Evolutionary conservation across 2,329 filamentous ascomycete genomes (phyloP).

Genomic region (Geosmithia flava): DNA sequence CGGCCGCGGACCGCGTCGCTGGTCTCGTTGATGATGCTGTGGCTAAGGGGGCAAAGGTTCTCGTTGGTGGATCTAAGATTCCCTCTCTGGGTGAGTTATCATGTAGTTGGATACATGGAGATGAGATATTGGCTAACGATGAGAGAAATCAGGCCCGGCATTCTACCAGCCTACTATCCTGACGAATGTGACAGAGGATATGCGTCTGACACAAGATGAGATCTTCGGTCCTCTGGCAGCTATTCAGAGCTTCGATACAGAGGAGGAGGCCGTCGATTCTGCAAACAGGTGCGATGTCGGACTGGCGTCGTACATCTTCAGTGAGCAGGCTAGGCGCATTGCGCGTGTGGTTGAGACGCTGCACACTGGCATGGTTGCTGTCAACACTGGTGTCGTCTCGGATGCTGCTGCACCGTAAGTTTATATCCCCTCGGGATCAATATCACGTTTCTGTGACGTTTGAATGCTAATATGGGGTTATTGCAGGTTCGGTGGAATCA

Average conservation of each 20-base stretch:
- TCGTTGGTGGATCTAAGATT: neutral
- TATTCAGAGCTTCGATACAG: slow-evolving; percentile 57
- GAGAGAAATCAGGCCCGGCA: neutral
- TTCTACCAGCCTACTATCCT: slow-evolving; percentile 48
- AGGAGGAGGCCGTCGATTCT: slow-evolving; percentile 56
- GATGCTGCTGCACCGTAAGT: slow-evolving; percentile 14
- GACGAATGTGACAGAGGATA: slow-evolving; percentile 52
- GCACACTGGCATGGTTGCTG: slow-evolving; percentile 55
- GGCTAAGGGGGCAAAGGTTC: neutral
- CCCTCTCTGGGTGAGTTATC: neutral
- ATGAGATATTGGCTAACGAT: neutral
- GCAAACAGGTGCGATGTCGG: slow-evolving; percentile 61
- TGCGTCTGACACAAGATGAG: slow-evolving; percentile 57
- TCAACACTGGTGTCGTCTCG: slow-evolving; percentile 39
- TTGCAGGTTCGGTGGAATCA: slow-evolving; percentile 26
- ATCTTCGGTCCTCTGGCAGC: slow-evolving; percentile 67
- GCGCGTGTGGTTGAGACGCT: slow-evolving; percentile 34
- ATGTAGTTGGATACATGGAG: neutral
- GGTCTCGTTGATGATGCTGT: neutral
- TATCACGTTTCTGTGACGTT: neutral
- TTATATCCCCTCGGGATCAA: slow-evolving; percentile 6
- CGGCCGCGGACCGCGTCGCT: neutral
- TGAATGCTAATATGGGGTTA: slow-evolving; percentile 12
- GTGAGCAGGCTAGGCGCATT: slow-evolving; percentile 24
- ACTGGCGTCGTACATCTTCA: slow-evolving; percentile 66